Conservation (phyloP, 1,284 basidiomycete species). For the Trametes sp. region DNA sequence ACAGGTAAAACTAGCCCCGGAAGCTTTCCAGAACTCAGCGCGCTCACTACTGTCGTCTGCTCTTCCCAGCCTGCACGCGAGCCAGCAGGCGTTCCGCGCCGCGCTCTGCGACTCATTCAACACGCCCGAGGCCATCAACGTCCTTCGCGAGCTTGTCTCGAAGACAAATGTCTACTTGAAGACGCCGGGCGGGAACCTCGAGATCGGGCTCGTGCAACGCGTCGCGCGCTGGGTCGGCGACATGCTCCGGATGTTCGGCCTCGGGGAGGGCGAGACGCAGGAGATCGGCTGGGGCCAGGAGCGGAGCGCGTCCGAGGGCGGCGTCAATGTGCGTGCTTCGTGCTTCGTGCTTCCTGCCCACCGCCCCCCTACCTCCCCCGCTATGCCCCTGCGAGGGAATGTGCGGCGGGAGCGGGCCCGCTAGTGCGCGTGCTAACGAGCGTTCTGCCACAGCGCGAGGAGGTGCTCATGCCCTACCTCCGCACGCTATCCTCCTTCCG, state of each 20-base stretch:
- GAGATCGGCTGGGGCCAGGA: constrained; percentile 81
- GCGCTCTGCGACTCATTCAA: constrained; percentile 99
- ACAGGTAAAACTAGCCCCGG: constrained; percentile 52
- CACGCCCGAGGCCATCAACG: constrained; percentile 84
- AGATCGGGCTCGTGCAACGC: constrained; percentile 76
- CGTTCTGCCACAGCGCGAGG: constrained; percentile 71
- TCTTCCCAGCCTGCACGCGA: constrained; percentile 68
- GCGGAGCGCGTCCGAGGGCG: constrained; percentile 48
- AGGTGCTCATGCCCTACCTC: constrained; percentile 90
- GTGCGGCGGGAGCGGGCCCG: neutral
- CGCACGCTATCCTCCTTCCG: constrained; percentile 89
- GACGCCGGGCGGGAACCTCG: constrained; percentile 62
- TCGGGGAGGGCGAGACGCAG: constrained; percentile 79
- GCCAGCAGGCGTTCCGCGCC: constrained; percentile 84
- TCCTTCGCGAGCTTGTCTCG: constrained; percentile 87
- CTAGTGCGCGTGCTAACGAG: constrained; percentile 9
- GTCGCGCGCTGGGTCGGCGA: constrained; percentile 87
- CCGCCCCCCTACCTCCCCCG: constrained; percentile 27
- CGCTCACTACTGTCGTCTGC: constrained; percentile 6
- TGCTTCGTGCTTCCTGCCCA: neutral
- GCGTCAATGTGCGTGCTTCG: constrained; percentile 60
- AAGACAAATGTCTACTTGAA: constrained; percentile 91
- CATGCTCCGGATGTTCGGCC: constrained; percentile 95
- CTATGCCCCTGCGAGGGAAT: constrained; percentile 11
- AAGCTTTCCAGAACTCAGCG: neutral